These are phyloP conservation scores for Dittrichia graveolens DNA, from an alignment of 129 eudicot species.

Conservation along the genomic window DNA sequence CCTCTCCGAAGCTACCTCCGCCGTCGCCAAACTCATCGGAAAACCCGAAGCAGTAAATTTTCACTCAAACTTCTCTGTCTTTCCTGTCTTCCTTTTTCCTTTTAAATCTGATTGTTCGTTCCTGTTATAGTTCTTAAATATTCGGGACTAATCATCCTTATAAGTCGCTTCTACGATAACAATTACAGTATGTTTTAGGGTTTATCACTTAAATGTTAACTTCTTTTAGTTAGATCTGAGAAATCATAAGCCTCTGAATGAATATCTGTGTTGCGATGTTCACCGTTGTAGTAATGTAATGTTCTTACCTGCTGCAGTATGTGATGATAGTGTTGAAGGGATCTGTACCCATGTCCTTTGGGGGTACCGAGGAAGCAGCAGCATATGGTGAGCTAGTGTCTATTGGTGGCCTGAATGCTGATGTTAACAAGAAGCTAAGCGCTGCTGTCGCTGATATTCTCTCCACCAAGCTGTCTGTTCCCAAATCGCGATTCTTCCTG, in stretches of 20 bases:
- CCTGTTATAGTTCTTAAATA: too few relatives aligned
- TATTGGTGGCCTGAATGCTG: conserved; percentile 71
- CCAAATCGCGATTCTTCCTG: conserved; percentile 64
- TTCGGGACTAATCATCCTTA: too few relatives aligned
- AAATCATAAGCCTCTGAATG: too few relatives aligned
- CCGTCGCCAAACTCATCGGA: conserved; percentile 81
- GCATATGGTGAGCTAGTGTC: conserved; percentile 82
- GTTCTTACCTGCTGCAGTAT: conserved; percentile 42
- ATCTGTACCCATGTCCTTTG: conserved; percentile 74
- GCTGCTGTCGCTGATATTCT: conserved; percentile 69
- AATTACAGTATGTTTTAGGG: too few relatives aligned
- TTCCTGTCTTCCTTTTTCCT: too few relatives aligned
- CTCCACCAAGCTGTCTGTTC: conserved; percentile 60
- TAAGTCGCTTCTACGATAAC: too few relatives aligned
- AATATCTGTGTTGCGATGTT: too few relatives aligned
- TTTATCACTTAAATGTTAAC: too few relatives aligned
- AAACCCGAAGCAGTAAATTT: conserved; percentile 71
- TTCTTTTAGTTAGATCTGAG: too few relatives aligned
- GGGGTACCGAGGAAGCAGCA: conserved; percentile 84
- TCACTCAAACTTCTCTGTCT: too few relatives aligned
- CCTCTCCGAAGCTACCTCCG: conserved; percentile 79
- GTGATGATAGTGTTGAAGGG: conserved; percentile 87
- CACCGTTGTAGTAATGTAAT: too few relatives aligned
- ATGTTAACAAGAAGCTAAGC: conserved; percentile 78
- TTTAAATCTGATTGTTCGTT: too few relatives aligned